These are phyloP conservation scores for Saksenaea vasiformis DNA, from an alignment of 371 early-diverging fungal species.

Conservation along the genomic window DNA sequence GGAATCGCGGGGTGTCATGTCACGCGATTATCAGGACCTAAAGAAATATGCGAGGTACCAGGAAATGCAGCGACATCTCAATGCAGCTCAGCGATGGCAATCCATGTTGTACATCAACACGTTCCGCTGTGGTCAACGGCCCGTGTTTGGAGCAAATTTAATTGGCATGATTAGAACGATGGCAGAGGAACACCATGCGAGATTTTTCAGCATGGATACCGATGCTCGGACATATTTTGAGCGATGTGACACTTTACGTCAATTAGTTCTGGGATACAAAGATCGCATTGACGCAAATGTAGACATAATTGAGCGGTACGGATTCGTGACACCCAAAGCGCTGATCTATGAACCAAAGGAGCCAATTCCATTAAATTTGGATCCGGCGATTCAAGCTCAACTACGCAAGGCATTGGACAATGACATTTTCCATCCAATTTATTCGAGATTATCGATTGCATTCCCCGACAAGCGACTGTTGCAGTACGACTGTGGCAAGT, in stretches of 20 bases:
- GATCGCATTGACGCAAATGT: slow-evolving; percentile 44
- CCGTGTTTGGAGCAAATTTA: slow-evolving; percentile 48
- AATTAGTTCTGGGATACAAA: slow-evolving; percentile 44
- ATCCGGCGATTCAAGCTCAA: slow-evolving; percentile 7
- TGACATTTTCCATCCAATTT: slow-evolving; percentile 59
- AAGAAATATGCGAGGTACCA: slow-evolving; percentile 38
- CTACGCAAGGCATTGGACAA: slow-evolving; percentile 18
- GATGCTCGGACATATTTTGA: slow-evolving; percentile 33
- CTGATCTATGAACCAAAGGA: slow-evolving; percentile 7
- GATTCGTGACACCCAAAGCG: slow-evolving; percentile 71
- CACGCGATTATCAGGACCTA: slow-evolving; percentile 37
- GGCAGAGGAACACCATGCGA: slow-evolving; percentile 9
- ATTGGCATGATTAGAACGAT: slow-evolving; percentile 24
- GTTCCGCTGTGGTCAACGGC: slow-evolving; percentile 35
- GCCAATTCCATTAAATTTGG: slow-evolving; percentile 18
- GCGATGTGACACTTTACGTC: slow-evolving; percentile 19
- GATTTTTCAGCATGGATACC: slow-evolving; percentile 15
- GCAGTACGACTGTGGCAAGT: slow-evolving; percentile 89
- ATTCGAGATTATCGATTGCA: slow-evolving; percentile 67
- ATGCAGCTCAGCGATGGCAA: slow-evolving; percentile 32
- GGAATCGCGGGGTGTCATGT: slow-evolving; percentile 33
- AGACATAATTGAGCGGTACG: slow-evolving; percentile 61
- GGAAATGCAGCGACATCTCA: slow-evolving; percentile 24
- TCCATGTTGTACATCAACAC: slow-evolving; percentile 39
- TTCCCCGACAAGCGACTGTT: slow-evolving; percentile 86